Percentiles rank a stretch among this genome's conserved stretches.
Evolutionary conservation across 1,284 basidiomycete species (phyloP).

Genomic region (Apiotrichum gracile): DNA sequence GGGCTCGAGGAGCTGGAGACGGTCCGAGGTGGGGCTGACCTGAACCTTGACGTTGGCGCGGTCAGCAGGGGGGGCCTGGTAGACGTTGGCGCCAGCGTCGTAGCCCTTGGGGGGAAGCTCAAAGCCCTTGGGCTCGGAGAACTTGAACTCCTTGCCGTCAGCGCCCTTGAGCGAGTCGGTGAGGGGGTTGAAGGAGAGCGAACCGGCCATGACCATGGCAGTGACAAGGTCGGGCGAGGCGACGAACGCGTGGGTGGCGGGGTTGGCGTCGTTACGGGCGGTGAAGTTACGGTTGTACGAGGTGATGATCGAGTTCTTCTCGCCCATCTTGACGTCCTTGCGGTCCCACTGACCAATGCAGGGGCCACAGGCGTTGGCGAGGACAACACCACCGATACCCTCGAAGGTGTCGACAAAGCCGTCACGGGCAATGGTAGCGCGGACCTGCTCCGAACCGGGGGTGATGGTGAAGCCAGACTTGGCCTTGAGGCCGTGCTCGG

Average conservation of each 20-base stretch:
- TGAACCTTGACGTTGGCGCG: conserved; percentile 78
- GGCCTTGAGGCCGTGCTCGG: conserved; percentile 75
- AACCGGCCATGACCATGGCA: conserved; percentile 91
- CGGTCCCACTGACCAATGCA: conserved; percentile 99
- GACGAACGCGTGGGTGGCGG: conserved; percentile 97
- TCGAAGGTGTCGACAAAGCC: conserved; percentile 87
- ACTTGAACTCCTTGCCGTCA: conserved; percentile 97
- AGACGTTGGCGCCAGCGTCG: conserved; percentile 94
- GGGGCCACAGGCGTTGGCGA: conserved; percentile 97
- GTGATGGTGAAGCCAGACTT: conserved; percentile 97
- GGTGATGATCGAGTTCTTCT: conserved; percentile 95
- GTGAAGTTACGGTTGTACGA: conserved; percentile 99
- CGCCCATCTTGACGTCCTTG: conserved; percentile 92
- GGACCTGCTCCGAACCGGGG: conserved; percentile 96
- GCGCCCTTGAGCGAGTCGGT: conserved; percentile 82
- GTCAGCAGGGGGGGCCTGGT: conserved; percentile 88
- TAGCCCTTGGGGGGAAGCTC: conserved; percentile 94
- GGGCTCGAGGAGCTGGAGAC: conserved; percentile 87
- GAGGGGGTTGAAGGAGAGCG: conserved; percentile 93
- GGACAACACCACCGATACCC: conserved; percentile 80
- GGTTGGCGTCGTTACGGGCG: conserved; percentile 98
- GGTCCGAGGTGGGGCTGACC: conserved; percentile 82
- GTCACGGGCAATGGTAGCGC: conserved; percentile 94
- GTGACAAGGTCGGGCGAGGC: conserved; percentile 97
- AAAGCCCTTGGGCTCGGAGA: conserved; percentile 78